Percentiles rank a stretch among this genome's conserved stretches.
These are phyloP conservation scores for Dicorynia guianensis DNA, from an alignment of 306 rosid species.

Conservation along the genomic window DNA sequence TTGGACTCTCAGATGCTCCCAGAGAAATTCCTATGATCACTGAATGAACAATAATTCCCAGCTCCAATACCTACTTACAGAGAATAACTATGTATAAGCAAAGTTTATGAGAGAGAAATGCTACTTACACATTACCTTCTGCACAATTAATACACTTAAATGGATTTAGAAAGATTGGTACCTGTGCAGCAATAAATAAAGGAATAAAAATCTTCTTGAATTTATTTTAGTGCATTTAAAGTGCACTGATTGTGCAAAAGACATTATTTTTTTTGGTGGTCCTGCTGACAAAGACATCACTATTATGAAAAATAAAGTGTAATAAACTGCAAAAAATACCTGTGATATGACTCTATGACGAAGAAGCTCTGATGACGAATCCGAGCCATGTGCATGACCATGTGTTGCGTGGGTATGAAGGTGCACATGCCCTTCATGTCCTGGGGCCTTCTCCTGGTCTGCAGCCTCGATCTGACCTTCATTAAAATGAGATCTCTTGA, in stretches of 20 bases:
- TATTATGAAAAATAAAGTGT: too few relatives aligned
- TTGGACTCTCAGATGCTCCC: slow-evolving; percentile 78
- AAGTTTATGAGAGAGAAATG: too few relatives aligned
- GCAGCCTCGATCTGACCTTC: background rate
- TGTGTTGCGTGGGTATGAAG: slow-evolving; percentile 77
- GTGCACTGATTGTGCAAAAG: too few relatives aligned
- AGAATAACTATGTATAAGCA: too few relatives aligned
- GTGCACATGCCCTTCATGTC: slow-evolving; percentile 53
- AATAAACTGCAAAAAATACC: slow-evolving; percentile 46
- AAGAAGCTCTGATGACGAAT: slow-evolving; percentile 54
- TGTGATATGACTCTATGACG: slow-evolving; percentile 77
- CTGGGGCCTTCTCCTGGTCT: slow-evolving; percentile 45
- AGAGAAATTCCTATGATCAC: slow-evolving; percentile 80
- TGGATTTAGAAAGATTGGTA: too few relatives aligned
- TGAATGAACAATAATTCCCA: slow-evolving; percentile 85
- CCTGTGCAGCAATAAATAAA: too few relatives aligned
- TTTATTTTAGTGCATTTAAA: too few relatives aligned
- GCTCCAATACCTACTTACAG: slow-evolving; percentile 63
- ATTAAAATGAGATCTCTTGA: slow-evolving; percentile 31
- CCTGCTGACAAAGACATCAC: too few relatives aligned
- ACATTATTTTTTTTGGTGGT: too few relatives aligned
- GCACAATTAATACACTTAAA: too few relatives aligned
- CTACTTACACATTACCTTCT: too few relatives aligned
- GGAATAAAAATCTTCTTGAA: too few relatives aligned
- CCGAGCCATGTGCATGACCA: slow-evolving; percentile 72